Percentiles rank a stretch among this genome's conserved stretches.
phyloP scores from a whole-genome alignment of 768 basidiomycete genomes.

The Leccinum fibrillosum region DNA sequence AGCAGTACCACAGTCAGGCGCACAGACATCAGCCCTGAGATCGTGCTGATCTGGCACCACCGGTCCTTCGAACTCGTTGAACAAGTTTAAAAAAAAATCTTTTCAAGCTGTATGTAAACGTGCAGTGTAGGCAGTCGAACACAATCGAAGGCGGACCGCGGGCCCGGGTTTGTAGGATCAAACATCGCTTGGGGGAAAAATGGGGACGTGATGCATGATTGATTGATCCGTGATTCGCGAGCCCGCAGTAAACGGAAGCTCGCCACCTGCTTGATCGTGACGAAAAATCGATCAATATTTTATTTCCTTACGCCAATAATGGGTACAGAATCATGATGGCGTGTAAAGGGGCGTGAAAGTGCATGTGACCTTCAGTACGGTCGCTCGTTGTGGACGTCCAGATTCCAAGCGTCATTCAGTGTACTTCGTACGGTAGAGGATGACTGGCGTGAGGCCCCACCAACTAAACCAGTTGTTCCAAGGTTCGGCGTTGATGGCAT shows the following conservation, averaged over 20 bases:
- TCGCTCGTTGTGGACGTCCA: slow-evolving; percentile 41
- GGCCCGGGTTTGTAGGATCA: not conserved
- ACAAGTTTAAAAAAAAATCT: not conserved
- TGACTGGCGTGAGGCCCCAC: not conserved
- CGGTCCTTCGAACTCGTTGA: slow-evolving; percentile 35
- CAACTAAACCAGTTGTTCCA: not conserved
- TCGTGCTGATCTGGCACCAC: slow-evolving; percentile 67
- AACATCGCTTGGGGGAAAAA: not conserved
- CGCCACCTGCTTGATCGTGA: not conserved
- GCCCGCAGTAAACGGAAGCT: not conserved
- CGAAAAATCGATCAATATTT: not conserved
- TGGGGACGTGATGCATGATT: not conserved
- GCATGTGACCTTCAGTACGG: slow-evolving; percentile 1
- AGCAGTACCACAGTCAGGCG: slow-evolving; percentile 40
- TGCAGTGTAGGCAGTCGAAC: not conserved
- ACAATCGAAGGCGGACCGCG: not conserved
- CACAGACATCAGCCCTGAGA: slow-evolving; percentile 63
- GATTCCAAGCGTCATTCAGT: slow-evolving; percentile 31
- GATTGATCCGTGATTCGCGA: too few species aligned
- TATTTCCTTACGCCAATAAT: not conserved
- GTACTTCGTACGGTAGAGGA: slow-evolving; percentile 8
- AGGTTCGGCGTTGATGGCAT: slow-evolving; percentile 17
- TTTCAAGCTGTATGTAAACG: not conserved
- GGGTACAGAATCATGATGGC: not conserved
- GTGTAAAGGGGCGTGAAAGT: not conserved